phyloP scores from a whole-genome alignment of 164 flowering plant genomes.

The Magnolia sinica region DNA sequence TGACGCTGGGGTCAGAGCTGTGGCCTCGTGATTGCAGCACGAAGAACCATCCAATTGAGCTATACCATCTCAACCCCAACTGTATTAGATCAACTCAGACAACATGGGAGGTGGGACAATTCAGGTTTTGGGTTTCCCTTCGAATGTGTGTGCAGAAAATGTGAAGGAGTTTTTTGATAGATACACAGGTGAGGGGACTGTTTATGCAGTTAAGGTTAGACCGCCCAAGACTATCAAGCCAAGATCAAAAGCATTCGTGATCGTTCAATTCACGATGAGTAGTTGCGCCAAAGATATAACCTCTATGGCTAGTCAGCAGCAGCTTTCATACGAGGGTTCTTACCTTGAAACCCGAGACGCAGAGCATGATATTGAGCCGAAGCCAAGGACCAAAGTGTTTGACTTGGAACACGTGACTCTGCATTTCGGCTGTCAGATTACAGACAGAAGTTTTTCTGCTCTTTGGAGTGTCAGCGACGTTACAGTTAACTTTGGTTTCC shows the following conservation, averaged over 20 bases:
- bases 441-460: no score
- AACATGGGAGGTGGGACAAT: conserved; percentile 43
- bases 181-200: conserved; percentile 47
- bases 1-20: neutral
- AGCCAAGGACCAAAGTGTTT: no score
- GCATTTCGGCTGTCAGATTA: no score
- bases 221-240: conserved; percentile 19
- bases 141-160: conserved; percentile 27
- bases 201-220: conserved; percentile 49
- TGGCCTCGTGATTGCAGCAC: neutral
- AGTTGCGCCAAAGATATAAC: conserved; percentile 37
- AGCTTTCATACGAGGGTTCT: conserved; percentile 33
- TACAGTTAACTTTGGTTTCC: no score
- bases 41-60: neutral
- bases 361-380: no score
- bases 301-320: conserved; percentile 15
- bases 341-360: no score
- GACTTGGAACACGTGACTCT: no score
- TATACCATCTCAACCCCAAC: neutral
- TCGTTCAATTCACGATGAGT: conserved; percentile 50
- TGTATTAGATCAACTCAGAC: neutral
- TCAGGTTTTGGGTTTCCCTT: conserved; percentile 56
- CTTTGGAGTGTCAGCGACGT: no score
- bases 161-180: conserved; percentile 50
- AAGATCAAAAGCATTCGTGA: conserved; percentile 40